Evolutionary conservation across 2,329 filamentous ascomycete species (phyloP), one percentile per base, ranked within the genome.

Genomic region (Cryoendolithus antarcticus): DNA sequence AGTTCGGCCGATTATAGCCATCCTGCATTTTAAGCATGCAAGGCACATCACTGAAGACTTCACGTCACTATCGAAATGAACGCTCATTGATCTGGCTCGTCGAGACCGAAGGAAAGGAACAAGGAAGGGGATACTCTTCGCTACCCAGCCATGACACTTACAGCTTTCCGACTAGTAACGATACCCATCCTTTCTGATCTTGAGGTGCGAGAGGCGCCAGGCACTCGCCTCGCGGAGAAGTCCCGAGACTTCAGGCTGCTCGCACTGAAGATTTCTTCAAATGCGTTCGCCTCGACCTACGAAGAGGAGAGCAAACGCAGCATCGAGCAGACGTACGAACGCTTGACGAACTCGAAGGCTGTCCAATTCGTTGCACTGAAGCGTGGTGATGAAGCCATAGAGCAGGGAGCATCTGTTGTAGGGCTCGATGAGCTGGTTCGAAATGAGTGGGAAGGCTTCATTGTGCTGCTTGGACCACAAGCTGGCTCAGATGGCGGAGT

Each of bases 261-360:
- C 19, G 48, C 53, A 6, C 40, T 59, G 29, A 40, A 47, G 36
- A 45, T 35, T 27, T 44, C 47, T 29, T 56, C 55, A n/a, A 49
- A 53, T 32, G 52, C 48, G 6, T 59, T 57, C 38, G 52, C 50
- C 6, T 53, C 54, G 7, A 52, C 48, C 4, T 56, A 54, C 39
- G 52, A 54, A 27, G 35, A 39, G 12, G 54, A 57, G 33, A 38
- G 36, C n/a, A 30, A 45, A 21, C 44, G 45, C 30, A 43, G 37
- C 21, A 33, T 50, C 6, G 37, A 44, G 11, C 41, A 46, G n/a
- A 53, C 43, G 7, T 39, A 50, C 34, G 42, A 52, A 24, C 44
- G 56, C 2, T 41, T 58, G 24, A 41, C 34, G 21, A 56, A 49
- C 33, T 44, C 46, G 4, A 46, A 51, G 27, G 54, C 56, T 3